Conservation (phyloP, 164 flowering plant species). For the Chloranthus sessilifolius region DNA sequence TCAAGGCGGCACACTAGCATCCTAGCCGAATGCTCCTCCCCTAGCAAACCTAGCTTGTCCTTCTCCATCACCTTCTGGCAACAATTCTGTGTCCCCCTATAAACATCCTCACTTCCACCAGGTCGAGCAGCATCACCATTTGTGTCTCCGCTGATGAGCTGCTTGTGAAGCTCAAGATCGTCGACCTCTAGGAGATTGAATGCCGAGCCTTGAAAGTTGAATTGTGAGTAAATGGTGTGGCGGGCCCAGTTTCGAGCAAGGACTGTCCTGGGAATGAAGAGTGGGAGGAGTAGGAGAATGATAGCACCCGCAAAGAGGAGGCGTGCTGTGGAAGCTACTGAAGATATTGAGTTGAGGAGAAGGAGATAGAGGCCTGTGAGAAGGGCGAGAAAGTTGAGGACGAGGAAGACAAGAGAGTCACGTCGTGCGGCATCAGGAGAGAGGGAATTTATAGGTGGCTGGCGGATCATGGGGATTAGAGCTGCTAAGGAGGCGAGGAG, state of each 20-base stretch:
- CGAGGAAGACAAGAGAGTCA: constrained; percentile 58
- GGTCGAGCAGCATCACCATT: neutral
- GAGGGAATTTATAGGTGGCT: constrained; percentile 41
- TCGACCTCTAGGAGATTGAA: constrained; percentile 67
- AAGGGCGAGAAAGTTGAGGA: constrained; percentile 58
- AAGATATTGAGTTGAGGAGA: constrained; percentile 37
- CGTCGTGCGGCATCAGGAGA: constrained; percentile 38
- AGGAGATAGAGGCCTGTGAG: constrained; percentile 79
- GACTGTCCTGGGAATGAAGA: constrained; percentile 64
- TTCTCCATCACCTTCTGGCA: too few relatives aligned
- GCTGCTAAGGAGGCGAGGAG: constrained; percentile 48
- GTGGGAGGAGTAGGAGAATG: constrained; percentile 54
- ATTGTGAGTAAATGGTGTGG: constrained; percentile 40
- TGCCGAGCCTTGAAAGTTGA: constrained; percentile 43
- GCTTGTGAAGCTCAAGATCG: constrained; percentile 73
- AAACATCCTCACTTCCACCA: neutral
- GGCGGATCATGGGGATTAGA: constrained; percentile 61
- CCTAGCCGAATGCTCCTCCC: constrained; percentile 67
- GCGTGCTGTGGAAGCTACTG: constrained; percentile 22
- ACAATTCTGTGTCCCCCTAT: too few relatives aligned
- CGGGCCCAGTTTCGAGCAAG: constrained; percentile 57
- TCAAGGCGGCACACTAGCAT: constrained; percentile 55
- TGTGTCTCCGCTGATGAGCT: constrained; percentile 24
- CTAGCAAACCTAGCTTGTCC: constrained; percentile 54
- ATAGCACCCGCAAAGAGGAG: constrained; percentile 63